Base-by-base conservation (phyloP, 768 basidiomycete genomes). In the Clathrus columnatus region DNA sequence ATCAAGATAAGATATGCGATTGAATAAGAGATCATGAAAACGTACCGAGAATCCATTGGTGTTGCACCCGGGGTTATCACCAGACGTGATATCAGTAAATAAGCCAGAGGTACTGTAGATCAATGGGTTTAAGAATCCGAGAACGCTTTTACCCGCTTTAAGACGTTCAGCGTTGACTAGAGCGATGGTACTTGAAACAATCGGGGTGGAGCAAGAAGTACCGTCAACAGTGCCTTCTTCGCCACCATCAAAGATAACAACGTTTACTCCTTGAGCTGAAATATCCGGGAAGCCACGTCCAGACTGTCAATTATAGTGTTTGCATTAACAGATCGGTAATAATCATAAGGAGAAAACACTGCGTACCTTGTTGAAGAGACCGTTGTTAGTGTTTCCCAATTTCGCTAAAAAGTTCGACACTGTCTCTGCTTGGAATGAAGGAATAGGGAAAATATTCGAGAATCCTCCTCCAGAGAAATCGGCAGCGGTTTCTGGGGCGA, bases 61-160 rank as follows among this genome's bases (percentile, higher is more conserved):
- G 0, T 74, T 72, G 60, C 84, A 87, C 17, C 84, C 84, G 2
- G 83, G 82, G 63, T 84, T 85, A 2, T 72, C 72, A 6, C 83
- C 83, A 16, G 78, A 77, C 0, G 69, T 73, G 59, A 86, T 83
- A 76, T 63, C 79, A 59, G 69, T 71, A 57, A 73, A 67, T 21
- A 66, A 47, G 6, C 11, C 29, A 5, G 56, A 28, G 5, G 28
- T 26, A 4, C 59, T 64, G 51, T 72, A 71, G 56, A 72, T 57
- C 65, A 66, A 69, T 44, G 70, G 68, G 62, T 70, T 70, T 57
- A 70, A 56, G 64, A 70, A 72, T 4, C 70, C 71, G 26, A 72
- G 65, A 16, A 62, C 57, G 16, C 58, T 36, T 51, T 64, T 64
- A 41, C 68, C 68, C 11, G 60, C 57, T 17, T 61, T 62, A 28